Evolutionary conservation across 495 filamentous ascomycete species (phyloP).

Genomic region (Neurospora cerealis): DNA sequence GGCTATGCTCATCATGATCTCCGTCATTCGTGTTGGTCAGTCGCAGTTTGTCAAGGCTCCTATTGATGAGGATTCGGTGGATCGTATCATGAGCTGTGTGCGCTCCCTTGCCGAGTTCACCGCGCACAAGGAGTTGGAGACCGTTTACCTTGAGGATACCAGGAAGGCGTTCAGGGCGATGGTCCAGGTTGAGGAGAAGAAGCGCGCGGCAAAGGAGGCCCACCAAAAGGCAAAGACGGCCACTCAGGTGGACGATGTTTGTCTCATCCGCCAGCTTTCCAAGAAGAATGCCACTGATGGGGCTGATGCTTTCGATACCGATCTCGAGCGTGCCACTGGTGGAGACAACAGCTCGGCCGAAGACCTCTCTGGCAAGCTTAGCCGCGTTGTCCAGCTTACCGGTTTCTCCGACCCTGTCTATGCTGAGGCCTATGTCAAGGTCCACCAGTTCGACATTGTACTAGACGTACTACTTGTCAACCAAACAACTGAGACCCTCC

Average conservation of each 20-base stretch:
- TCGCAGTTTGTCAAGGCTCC: constrained; percentile 95
- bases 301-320: constrained; percentile 73
- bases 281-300: constrained; percentile 87
- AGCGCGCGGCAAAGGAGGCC: constrained; percentile 82
- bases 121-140: constrained; percentile 79
- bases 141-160: constrained; percentile 91
- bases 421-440: constrained; percentile 95
- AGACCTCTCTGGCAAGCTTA: constrained; percentile 85
- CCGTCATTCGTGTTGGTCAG: constrained; percentile 93
- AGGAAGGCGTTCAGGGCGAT: constrained; percentile 95
- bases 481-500: constrained; percentile 91
- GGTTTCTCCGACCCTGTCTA: constrained; percentile 99
- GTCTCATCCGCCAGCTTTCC: constrained; percentile 82
- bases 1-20: constrained; percentile 99
- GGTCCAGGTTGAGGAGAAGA: constrained; percentile 97
- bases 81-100: constrained; percentile 94
- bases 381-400: constrained; percentile 91
- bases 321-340: constrained; percentile 89
- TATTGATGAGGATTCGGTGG: constrained; percentile 95
- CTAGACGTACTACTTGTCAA: constrained; percentile 96
- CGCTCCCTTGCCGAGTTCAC: constrained; percentile 87
- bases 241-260: constrained; percentile 89
- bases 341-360: constrained; percentile 70
- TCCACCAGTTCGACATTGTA: constrained; percentile 98
- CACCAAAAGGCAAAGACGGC: constrained; percentile 88